Conservation (phyloP, 768 basidiomycete genomes). For the Gymnopilus dilepis region DNA sequence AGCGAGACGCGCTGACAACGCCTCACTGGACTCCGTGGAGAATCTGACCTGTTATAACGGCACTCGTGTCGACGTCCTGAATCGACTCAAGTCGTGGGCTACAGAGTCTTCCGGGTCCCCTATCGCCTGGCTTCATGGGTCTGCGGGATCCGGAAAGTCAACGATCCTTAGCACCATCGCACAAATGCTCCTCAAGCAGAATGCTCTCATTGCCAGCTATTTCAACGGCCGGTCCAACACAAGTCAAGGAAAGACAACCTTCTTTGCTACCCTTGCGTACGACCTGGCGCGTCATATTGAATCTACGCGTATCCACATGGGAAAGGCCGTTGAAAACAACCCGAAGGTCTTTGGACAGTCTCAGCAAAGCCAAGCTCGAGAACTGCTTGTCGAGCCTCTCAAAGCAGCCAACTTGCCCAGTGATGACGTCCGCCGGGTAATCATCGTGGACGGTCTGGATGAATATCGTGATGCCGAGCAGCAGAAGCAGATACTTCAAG, state of each 20-base stretch:
- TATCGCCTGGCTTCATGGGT: neutral
- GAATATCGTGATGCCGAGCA: neutral
- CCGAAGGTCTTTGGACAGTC: neutral
- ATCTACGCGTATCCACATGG: neutral
- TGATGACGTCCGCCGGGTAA: neutral
- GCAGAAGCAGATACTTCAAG: neutral
- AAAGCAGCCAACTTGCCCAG: no score
- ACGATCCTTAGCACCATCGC: neutral
- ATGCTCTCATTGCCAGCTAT: neutral
- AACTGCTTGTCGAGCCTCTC: neutral
- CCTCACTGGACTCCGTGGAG: no score
- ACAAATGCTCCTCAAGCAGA: neutral
- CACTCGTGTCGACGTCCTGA: neutral
- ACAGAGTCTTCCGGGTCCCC: neutral
- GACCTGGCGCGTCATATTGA: neutral
- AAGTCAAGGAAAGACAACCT: neutral
- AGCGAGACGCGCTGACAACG: no score
- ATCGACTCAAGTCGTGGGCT: neutral
- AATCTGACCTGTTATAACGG: neutral
- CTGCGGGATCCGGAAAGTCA: neutral
- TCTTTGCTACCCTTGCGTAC: slow-evolving; percentile 9
- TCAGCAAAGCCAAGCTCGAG: neutral
- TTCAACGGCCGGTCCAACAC: neutral
- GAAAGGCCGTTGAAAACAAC: neutral
- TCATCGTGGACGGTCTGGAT: slow-evolving; percentile 9